phyloP scores from a whole-genome alignment of 177 flowering plant species.

The Vitis hybrid region DNA sequence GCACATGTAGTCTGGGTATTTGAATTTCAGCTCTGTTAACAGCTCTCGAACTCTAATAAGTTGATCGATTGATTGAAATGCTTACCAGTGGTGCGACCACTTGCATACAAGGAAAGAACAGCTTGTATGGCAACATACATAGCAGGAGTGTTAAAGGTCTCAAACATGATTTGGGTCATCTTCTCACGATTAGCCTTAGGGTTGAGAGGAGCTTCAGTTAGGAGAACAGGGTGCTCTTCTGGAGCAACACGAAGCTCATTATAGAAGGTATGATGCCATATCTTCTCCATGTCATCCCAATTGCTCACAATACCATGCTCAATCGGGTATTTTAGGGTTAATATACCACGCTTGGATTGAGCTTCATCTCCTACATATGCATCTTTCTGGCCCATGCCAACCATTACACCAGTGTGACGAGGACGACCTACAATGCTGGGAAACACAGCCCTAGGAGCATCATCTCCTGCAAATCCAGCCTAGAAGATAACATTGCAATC shows the following conservation, averaged over 20 bases:
- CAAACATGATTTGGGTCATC: constrained; percentile 72
- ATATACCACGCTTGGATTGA: constrained; percentile 64
- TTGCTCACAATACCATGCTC: constrained; percentile 70
- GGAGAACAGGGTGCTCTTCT: constrained; percentile 66
- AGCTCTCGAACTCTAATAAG: too few species aligned
- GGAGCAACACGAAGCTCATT: constrained; percentile 72
- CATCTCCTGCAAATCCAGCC: constrained; percentile 82
- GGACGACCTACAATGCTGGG: constrained; percentile 73
- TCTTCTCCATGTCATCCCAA: constrained; percentile 76
- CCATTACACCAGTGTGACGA: constrained; percentile 69
- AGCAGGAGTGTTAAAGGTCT: constrained; percentile 59
- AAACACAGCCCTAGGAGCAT: constrained; percentile 68
- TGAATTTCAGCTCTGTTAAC: too few species aligned
- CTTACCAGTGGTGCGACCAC: constrained; percentile 72
- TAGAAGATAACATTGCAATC: constrained; percentile 10
- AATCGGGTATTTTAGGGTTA: constrained; percentile 56
- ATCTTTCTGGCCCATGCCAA: constrained; percentile 71
- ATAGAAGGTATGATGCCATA: constrained; percentile 66
- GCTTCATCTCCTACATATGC: constrained; percentile 69
- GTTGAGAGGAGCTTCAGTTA: constrained; percentile 64
- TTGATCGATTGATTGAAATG: not conserved
- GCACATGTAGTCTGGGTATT: too few species aligned
- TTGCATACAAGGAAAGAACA: constrained; percentile 61
- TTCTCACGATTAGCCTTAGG: constrained; percentile 71
- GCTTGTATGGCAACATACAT: constrained; percentile 71